phyloP scores from a whole-genome alignment of 257 asterid species.

The Agastache rugosa region DNA sequence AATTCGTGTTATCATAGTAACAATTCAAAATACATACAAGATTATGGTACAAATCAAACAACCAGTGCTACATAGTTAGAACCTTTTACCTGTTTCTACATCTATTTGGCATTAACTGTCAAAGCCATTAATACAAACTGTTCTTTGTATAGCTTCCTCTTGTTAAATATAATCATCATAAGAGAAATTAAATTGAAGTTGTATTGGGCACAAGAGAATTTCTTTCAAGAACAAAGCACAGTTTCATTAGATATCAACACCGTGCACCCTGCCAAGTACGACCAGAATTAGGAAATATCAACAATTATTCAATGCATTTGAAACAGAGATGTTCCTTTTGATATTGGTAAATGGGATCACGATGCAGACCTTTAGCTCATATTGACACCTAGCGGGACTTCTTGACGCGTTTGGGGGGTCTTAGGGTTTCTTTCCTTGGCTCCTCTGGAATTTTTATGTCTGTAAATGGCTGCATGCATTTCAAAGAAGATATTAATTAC shows the following conservation, averaged over 20 bases:
- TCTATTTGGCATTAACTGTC: slow-evolving; percentile 3
- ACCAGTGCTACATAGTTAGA: background rate
- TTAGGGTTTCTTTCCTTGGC: slow-evolving; percentile 58
- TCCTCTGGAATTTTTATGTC: slow-evolving; percentile 56
- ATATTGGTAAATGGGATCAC: background rate
- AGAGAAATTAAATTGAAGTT: slow-evolving; percentile 10
- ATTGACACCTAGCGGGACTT: slow-evolving; percentile 53
- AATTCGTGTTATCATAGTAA: background rate
- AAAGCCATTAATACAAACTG: background rate
- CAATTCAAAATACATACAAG: background rate
- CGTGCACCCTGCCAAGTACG: slow-evolving; percentile 27
- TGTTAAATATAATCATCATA: background rate
- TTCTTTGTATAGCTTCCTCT: slow-evolving; percentile 15
- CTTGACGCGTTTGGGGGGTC: slow-evolving; percentile 70
- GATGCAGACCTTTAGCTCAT: slow-evolving; percentile 8
- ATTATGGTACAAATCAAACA: slow-evolving; percentile 20
- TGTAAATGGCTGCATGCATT: slow-evolving; percentile 59
- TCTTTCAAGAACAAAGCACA: background rate
- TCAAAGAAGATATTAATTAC: slow-evolving; percentile 20
- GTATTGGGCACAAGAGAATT: background rate
- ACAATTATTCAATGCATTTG: background rate
- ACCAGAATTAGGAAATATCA: slow-evolving; percentile 9
- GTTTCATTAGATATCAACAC: background rate
- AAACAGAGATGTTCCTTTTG: background rate
- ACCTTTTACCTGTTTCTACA: background rate